These are phyloP conservation scores for Tolypocladium tundrense DNA, from an alignment of 2,329 filamentous ascomycete genomes.

Conservation along the genomic window DNA sequence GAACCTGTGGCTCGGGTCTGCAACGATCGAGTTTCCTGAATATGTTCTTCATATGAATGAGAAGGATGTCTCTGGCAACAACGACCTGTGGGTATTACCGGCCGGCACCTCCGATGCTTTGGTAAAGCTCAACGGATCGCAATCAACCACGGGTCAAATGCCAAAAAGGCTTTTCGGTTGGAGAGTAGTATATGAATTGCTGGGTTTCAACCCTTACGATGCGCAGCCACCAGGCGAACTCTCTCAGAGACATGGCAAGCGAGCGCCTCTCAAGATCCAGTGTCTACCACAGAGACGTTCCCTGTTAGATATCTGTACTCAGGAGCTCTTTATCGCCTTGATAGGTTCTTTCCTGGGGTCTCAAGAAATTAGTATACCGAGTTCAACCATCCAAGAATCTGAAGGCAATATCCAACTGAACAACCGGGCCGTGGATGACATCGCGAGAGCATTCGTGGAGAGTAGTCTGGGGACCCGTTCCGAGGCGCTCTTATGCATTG, in stretches of 20 bases:
- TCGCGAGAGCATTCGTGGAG: constrained; percentile 7
- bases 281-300: background rate
- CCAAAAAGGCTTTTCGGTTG: constrained; percentile 1
- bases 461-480: constrained; percentile 3
- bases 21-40: background rate
- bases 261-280: background rate
- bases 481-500: constrained; percentile 5
- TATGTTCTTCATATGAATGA: background rate
- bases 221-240: background rate
- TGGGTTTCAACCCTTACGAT: background rate
- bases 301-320: constrained; percentile 6
- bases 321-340: constrained; percentile 6
- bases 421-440: constrained; percentile 1
- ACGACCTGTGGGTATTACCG: background rate
- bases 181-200: background rate
- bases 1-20: constrained; percentile 7
- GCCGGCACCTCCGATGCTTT: background rate
- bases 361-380: background rate
- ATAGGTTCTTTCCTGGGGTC: background rate
- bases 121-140: background rate
- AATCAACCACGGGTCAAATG: background rate
- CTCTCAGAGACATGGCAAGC: background rate
- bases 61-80: background rate
- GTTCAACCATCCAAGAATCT: constrained; percentile 1
- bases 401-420: constrained; percentile 3